Conservation (phyloP, 352 stramenopile species). For the Globisporangium yorkense region DNA sequence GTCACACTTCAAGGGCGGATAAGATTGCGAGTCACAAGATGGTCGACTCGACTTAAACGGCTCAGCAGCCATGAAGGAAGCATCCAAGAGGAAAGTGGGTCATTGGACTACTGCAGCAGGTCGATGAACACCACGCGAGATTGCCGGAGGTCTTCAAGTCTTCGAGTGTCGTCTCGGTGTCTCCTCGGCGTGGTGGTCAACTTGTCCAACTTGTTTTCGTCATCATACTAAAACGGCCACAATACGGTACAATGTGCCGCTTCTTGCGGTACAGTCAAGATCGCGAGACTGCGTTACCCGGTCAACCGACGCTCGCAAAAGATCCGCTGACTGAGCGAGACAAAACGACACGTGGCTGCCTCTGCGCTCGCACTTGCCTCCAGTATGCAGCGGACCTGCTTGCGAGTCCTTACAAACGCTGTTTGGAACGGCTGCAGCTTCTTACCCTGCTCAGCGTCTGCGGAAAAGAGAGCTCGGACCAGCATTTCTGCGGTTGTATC, state of each 20-base stretch:
- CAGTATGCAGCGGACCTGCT: constrained; percentile 11
- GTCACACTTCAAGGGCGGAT: constrained; percentile 6
- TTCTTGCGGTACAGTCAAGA: background rate
- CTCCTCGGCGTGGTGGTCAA: too few species aligned
- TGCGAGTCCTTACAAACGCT: background rate
- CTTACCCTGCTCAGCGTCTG: constrained; percentile 1
- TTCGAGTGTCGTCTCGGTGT: too few species aligned
- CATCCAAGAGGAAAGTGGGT: too few species aligned
- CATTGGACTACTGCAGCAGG: too few species aligned
- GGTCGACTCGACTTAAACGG: background rate
- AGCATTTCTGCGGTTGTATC: background rate
- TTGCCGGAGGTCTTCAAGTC: too few species aligned
- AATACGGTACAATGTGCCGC: background rate
- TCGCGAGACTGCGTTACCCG: background rate
- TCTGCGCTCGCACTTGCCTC: background rate
- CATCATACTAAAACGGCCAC: background rate
- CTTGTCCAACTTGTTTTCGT: too few species aligned
- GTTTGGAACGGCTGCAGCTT: background rate
- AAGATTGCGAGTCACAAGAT: background rate
- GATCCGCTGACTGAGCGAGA: background rate
- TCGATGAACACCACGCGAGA: too few species aligned
- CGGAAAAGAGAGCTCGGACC: constrained; percentile 7
- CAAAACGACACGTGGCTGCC: constrained; percentile 11
- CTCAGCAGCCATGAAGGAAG: too few species aligned
- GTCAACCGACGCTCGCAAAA: background rate